Percentiles rank a stretch among this genome's conserved stretches.
Conservation (phyloP, 305 asterid genomes). For the Andrographis paniculata region DNA sequence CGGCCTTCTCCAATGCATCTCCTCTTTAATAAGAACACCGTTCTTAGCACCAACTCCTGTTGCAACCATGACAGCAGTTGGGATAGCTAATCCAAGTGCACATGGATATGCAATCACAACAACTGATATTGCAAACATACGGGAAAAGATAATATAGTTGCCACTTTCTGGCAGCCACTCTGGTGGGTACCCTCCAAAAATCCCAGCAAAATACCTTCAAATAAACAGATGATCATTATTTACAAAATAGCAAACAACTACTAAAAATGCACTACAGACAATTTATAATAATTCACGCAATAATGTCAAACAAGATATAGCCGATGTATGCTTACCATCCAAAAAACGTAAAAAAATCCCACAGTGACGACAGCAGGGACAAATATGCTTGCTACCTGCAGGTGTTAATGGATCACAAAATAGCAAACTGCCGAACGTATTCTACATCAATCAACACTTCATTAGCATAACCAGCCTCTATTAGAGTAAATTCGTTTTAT, state of each 20-base stretch:
- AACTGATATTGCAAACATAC: slow-evolving; percentile 94
- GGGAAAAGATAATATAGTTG: slow-evolving; percentile 81
- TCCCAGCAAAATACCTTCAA: slow-evolving; percentile 76
- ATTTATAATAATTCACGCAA: background rate
- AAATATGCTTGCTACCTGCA: slow-evolving; percentile 93
- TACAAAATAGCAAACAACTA: slow-evolving; percentile 2
- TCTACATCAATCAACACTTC: background rate
- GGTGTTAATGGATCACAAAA: slow-evolving; percentile 3
- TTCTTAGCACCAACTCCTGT: slow-evolving; percentile 99
- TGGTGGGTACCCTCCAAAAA: slow-evolving; percentile 74
- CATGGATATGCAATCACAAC: slow-evolving; percentile 98
- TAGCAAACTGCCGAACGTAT: no score
- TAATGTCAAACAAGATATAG: slow-evolving; percentile 1
- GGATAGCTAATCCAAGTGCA: slow-evolving; percentile 99
- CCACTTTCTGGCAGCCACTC: slow-evolving; percentile 87
- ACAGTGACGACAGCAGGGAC: slow-evolving; percentile 74
- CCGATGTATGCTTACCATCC: slow-evolving; percentile 69
- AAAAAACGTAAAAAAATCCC: slow-evolving; percentile 69
- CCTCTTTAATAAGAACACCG: slow-evolving; percentile 97
- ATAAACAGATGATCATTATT: slow-evolving; percentile 7
- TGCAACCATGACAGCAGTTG: slow-evolving; percentile 99
- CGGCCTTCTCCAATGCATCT: slow-evolving; percentile 96
- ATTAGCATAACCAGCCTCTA: slow-evolving; percentile 3
- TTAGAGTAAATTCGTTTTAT: background rate
- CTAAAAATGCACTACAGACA: background rate